Base-by-base conservation (phyloP, 2,329 filamentous ascomycete species). In the Hyphodiscus sp. region DNA sequence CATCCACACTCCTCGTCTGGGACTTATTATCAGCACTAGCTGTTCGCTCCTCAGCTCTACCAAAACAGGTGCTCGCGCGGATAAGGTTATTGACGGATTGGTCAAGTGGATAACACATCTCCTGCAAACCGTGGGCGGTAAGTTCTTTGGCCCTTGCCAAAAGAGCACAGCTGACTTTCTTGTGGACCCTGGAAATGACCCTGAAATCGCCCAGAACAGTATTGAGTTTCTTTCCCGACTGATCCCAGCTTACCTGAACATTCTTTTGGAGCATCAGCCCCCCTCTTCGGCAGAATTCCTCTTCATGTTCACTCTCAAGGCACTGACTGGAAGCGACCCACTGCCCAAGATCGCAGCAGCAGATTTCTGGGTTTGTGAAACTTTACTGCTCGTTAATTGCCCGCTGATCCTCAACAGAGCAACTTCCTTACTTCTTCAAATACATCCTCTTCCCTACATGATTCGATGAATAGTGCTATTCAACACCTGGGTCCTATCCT, bases 301-400 rank as follows among this genome's bases (percentile, higher is more conserved):
- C 56, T 86, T 95, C 63, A 71, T 84, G 50, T 91, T 92, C 63
- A 80, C 83, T 0, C 72, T 94, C 13, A 79, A 81, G 61, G 83
- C 88, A 8, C 71, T 95, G 7, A 78, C 84, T 44, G 85, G 85
- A 13, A 81, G 77, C 29, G 89, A 94, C 55, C 83, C 86, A 0
- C 72, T 95, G 10, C 86, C 88, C 0, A 95, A 94, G 70, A 79
- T 79, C 29, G 81, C 86, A 2, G 81, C 89, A 1, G 81, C 84
- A 9, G 82, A 86, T 26, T 88, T 95, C 57, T 94, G 89, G 87
- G 83, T 86, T 70, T 61, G 55, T 50, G 23, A 29, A 18, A 16
- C 30, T 15, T 44, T 30, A 7, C 33, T 41, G 2, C 23, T 18
- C 48, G 9, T 16, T 50, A 23, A 18, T 53, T 23, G 55, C 59